Evolutionary conservation across 805 yeast genomes (phyloP), one percentile per base, ranked within the genome.

Genomic region (Ascoidea asiatica): DNA sequence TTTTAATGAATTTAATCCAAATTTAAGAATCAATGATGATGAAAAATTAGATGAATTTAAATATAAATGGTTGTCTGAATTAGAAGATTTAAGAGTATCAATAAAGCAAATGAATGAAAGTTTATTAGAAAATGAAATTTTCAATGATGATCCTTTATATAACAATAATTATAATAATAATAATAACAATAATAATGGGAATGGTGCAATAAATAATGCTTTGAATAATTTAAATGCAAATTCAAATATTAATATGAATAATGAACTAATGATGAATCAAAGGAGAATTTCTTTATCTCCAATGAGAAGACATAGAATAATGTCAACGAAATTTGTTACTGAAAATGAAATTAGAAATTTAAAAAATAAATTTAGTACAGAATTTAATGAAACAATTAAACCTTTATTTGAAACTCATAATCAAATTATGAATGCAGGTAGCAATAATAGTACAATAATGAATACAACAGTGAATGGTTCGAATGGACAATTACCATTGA

Each of bases 1-100:
- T 36, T 21, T 15, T 19, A n/a, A 15, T 17, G 13, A 29, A 5
- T 23, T 18, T 13, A 19, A 35, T 18, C 13, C 17, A 7, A 7
- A 11, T n/a, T 5, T n/a, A 4, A 41, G 17, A 17, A 22, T 37
- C 39, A 39, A 42, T 13, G 38, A 41, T 19, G 36, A 19, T 11
- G 44, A 43, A 6, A 20, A 40, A 11, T 11, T 23, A 2, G 46
- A 43, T 19, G 46, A 46, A 11, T 36, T 40, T 38, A 43, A 43
- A 23, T 39, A 40, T 41, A 42, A 46, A 19, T 46, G 48, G 48
- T 29, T 29, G n/a, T 37, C 42, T 20, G 46, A 41, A 15, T 29
- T 40, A 38, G 46, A 43, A 21, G 19, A 37, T 17, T n/a, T 39
- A n/a, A 43, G 21, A 40, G 21, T 15, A 23, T 21, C 46, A 2